Evolutionary conservation across 148 eudicot genomes (phyloP).

Genomic region (Vaccinium darrowii): DNA sequence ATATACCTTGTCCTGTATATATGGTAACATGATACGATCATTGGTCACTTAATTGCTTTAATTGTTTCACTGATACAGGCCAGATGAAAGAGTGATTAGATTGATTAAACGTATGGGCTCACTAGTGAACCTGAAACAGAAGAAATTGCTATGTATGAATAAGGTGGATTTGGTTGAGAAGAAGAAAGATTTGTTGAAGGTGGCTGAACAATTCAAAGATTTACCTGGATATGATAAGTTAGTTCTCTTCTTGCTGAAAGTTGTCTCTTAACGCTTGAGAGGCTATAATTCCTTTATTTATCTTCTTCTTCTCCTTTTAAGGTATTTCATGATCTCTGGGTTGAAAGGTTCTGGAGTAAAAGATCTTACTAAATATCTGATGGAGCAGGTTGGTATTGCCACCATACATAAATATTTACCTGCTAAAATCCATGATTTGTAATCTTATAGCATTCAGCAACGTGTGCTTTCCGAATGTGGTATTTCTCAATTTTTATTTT

Average conservation of each 20-base stretch:
- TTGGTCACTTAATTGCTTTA: not conserved
- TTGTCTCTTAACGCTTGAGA: not conserved
- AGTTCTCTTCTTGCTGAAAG: constrained; percentile 2
- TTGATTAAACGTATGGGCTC: constrained; percentile 82
- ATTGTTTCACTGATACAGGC: constrained; percentile 43
- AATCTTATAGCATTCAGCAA: not conserved
- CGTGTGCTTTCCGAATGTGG: not conserved
- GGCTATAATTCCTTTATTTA: not conserved
- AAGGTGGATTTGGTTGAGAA: constrained; percentile 89
- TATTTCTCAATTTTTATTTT: not conserved
- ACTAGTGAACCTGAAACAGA: constrained; percentile 55
- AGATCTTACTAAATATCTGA: constrained; percentile 67
- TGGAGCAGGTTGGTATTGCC: constrained; percentile 60
- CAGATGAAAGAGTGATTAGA: constrained; percentile 82
- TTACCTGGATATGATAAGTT: constrained; percentile 22
- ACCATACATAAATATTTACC: constrained; percentile 13
- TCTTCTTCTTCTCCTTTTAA: constrained; percentile 18
- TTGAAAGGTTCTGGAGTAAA: constrained; percentile 91
- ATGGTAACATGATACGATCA: not conserved
- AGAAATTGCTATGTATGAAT: constrained; percentile 86
- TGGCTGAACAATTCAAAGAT: constrained; percentile 76
- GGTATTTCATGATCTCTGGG: constrained; percentile 90
- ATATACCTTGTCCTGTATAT: not conserved
- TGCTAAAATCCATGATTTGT: not conserved
- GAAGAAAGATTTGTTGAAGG: constrained; percentile 81